These are phyloP conservation scores for Clausena lansium DNA, from an alignment of 345 rosid genomes.

Conservation along the genomic window DNA sequence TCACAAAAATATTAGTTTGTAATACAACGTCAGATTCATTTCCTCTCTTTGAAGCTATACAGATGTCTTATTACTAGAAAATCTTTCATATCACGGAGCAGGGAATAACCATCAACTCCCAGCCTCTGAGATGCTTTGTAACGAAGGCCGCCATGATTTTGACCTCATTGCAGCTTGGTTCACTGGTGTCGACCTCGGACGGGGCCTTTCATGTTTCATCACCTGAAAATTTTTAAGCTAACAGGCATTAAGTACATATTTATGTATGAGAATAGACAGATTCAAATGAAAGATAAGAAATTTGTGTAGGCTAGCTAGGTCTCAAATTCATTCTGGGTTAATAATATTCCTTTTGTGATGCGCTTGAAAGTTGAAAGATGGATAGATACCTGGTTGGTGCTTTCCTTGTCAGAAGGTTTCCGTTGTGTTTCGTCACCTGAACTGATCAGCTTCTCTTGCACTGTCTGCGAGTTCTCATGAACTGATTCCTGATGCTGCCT, in stretches of 20 bases:
- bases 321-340: background rate
- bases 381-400: conserved; percentile 26
- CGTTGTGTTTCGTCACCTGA: conserved; percentile 27
- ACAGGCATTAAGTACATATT: background rate
- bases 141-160: conserved; percentile 82
- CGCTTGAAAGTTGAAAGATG: too few species aligned
- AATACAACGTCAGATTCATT: conserved; percentile 24
- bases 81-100: conserved; percentile 6
- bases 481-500: conserved; percentile 46
- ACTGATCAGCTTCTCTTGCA: conserved; percentile 25
- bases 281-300: background rate
- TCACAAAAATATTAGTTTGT: conserved; percentile 9
- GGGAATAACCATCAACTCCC: conserved; percentile 38
- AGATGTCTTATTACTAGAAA: conserved; percentile 35
- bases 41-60: conserved; percentile 35
- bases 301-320: background rate
- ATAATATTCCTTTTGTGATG: background rate
- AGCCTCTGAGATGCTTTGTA: conserved; percentile 85
- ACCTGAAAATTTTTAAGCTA: conserved; percentile 34
- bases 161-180: conserved; percentile 46
- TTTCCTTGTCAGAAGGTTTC: conserved; percentile 14
- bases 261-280: background rate
- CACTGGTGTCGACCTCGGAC: conserved; percentile 38
- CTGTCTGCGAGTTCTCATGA: conserved; percentile 32
- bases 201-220: conserved; percentile 46